phyloP scores from a whole-genome alignment of 1,284 basidiomycete species.

The Rugiboletus extremiorientalis region DNA sequence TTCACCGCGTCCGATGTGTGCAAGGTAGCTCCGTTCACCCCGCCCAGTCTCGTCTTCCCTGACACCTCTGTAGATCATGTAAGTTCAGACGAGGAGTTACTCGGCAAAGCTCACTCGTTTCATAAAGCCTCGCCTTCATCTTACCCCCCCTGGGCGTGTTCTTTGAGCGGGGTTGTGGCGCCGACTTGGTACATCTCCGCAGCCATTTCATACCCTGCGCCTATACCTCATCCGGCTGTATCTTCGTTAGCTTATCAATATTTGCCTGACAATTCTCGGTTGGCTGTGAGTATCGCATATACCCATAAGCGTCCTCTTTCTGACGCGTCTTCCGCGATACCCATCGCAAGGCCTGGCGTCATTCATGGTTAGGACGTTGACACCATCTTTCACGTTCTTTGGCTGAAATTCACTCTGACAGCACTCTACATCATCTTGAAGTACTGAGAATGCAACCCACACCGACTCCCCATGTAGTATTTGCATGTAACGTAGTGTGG shows the following conservation, averaged over 20 bases:
- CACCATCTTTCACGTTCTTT: not conserved
- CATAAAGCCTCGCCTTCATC: slow-evolving; percentile 60
- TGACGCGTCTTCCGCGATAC: slow-evolving; percentile 27
- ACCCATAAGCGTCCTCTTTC: not conserved
- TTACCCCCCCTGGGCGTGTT: slow-evolving; percentile 80
- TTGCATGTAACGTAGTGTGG: not conserved
- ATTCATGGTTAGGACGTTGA: slow-evolving; percentile 56
- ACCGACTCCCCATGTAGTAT: not conserved
- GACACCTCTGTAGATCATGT: slow-evolving; percentile 35
- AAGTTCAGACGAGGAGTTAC: slow-evolving; percentile 10
- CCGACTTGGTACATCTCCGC: slow-evolving; percentile 56
- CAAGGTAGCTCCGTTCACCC: slow-evolving; percentile 50
- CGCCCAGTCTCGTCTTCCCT: not conserved
- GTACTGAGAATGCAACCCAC: slow-evolving; percentile 34
- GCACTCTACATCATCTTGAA: slow-evolving; percentile 77
- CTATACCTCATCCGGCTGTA: not conserved
- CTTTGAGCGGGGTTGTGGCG: slow-evolving; percentile 72
- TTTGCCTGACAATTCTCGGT: slow-evolving; percentile 66
- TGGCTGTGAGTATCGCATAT: slow-evolving; percentile 53
- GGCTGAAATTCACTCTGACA: slow-evolving; percentile 24
- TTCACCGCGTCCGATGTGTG: slow-evolving; percentile 72
- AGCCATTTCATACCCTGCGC: not conserved
- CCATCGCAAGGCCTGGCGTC: slow-evolving; percentile 59
- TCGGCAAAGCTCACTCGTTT: slow-evolving; percentile 10
- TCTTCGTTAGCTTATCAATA: slow-evolving; percentile 58